Evolutionary conservation across 495 filamentous ascomycete genomes (phyloP).

Genomic region (Hamigera avellanea): DNA sequence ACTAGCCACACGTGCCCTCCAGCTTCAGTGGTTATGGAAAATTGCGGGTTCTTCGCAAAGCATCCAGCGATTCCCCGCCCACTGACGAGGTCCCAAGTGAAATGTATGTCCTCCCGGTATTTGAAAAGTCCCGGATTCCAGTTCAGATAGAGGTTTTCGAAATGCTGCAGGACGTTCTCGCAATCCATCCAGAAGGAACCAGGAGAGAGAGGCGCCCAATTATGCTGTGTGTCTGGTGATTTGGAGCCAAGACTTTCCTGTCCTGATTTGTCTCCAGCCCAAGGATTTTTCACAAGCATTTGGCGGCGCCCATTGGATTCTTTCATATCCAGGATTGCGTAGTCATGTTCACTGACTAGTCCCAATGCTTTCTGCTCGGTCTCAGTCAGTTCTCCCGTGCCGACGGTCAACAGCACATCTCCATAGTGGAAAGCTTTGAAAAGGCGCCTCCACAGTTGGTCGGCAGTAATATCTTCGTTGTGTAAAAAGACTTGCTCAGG

Average conservation of each 20-base stretch:
- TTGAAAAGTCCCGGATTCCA: slow-evolving; percentile 88
- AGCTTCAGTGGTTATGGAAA: slow-evolving; percentile 44
- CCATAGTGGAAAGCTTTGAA: slow-evolving; percentile 61
- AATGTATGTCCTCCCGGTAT: slow-evolving; percentile 77
- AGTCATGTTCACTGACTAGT: slow-evolving; percentile 82
- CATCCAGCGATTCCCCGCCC: slow-evolving; percentile 43
- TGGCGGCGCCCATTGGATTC: slow-evolving; percentile 49
- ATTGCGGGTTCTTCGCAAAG: slow-evolving; percentile 77
- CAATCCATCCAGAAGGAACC: slow-evolving; percentile 90
- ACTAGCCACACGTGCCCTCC: slow-evolving; percentile 70
- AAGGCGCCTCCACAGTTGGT: slow-evolving; percentile 68
- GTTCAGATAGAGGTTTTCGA: slow-evolving; percentile 91
- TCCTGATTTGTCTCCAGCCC: slow-evolving; percentile 57
- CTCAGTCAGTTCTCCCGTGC: slow-evolving; percentile 67
- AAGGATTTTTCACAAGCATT: slow-evolving; percentile 89
- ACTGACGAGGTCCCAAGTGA: slow-evolving; percentile 68
- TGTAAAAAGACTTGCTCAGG: slow-evolving; percentile 91
- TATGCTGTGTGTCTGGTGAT: slow-evolving; percentile 3
- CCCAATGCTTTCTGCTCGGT: slow-evolving; percentile 71
- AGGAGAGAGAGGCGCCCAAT: slow-evolving; percentile 32
- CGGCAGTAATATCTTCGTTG: slow-evolving; percentile 61
- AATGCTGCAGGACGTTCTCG: slow-evolving; percentile 75
- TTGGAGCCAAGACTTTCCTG: slow-evolving; percentile 5
- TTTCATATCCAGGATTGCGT: slow-evolving; percentile 76
- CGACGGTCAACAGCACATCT: slow-evolving; percentile 80